Evolutionary conservation across 306 rosid genomes (phyloP), one percentile per base, ranked within the genome.

Genomic region (Vicia sativa): DNA sequence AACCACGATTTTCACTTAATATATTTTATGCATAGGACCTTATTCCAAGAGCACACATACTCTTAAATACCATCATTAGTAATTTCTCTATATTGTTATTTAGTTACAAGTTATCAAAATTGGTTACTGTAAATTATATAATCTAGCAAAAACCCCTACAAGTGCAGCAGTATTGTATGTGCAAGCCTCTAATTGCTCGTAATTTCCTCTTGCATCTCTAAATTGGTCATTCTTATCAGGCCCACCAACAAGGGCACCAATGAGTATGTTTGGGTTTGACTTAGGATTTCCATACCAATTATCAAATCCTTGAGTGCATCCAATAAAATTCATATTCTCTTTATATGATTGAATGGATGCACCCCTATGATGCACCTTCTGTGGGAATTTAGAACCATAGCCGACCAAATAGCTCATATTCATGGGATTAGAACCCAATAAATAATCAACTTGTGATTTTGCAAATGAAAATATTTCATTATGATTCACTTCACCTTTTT

Each of bases 181-280:
- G 6, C 97, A 91, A n/a, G 97, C 97, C 71, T 91, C 92, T 0
- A 89, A 83, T 31, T 91, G 96, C 37, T 81, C 29, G 76, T 48
- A 91, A 81, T 88, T 91, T 35, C 49, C 1, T 41, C 96, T 83
- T 39, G 87, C 82, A 56, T 91, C 97, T 10, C 65, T 59, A 69
- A 88, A 91, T 1, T 26, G 59, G 49, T 91, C 97, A 3, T 71
- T 65, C 0, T 11, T 57, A 39, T 88, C 87, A 0, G 96, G 97
- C 50, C 97, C 97, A 52, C 97, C 97, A 10, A 91, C 93, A 5
- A 91, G 64, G 26, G 91, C 97, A 49, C 97, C 97, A 39, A 29
- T 19, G 4, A 91, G 71, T 1, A 83, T 46, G 25, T 89, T 83
- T 0, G 97, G 95, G 64, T 91, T 91, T 7, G 82, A 81, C 56